phyloP scores from a whole-genome alignment of 164 flowering plant species.

The Pachysandra terminalis region DNA sequence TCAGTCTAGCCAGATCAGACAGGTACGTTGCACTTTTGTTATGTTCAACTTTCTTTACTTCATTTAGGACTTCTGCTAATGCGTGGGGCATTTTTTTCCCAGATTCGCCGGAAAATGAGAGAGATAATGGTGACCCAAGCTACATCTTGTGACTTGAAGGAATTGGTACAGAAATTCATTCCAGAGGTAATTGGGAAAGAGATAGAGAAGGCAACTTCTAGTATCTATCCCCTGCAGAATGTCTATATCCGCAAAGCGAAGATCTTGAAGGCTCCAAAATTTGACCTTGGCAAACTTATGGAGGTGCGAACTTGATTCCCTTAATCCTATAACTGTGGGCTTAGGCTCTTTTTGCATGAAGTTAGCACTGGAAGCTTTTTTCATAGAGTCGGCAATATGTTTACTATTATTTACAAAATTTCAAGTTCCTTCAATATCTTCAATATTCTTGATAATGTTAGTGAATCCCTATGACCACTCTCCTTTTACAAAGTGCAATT shows the following conservation, averaged over 20 bases:
- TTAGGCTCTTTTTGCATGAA: too few species aligned
- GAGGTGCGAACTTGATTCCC: neutral
- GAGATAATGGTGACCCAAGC: slow-evolving; percentile 2
- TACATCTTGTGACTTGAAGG: neutral
- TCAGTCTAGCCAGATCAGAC: neutral
- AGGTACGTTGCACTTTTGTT: neutral
- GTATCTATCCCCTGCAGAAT: slow-evolving; percentile 1
- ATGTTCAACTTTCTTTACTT: neutral
- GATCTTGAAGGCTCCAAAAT: slow-evolving; percentile 1
- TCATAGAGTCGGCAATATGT: too few species aligned
- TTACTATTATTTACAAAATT: too few species aligned
- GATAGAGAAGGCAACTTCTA: too few species aligned
- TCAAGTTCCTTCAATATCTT: too few species aligned
- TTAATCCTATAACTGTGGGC: too few species aligned
- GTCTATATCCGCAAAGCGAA: neutral
- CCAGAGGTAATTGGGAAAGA: neutral
- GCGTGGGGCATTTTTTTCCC: neutral
- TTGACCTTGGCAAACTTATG: slow-evolving; percentile 1
- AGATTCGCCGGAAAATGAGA: slow-evolving; percentile 2
- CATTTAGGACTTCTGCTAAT: neutral
- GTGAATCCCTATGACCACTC: too few species aligned
- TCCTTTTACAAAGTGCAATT: too few species aligned
- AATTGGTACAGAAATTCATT: neutral
- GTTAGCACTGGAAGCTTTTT: too few species aligned
- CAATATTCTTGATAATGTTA: too few species aligned